phyloP scores from a whole-genome alignment of 2,329 filamentous ascomycete species.

The Beauveria scarabaeidicola region DNA sequence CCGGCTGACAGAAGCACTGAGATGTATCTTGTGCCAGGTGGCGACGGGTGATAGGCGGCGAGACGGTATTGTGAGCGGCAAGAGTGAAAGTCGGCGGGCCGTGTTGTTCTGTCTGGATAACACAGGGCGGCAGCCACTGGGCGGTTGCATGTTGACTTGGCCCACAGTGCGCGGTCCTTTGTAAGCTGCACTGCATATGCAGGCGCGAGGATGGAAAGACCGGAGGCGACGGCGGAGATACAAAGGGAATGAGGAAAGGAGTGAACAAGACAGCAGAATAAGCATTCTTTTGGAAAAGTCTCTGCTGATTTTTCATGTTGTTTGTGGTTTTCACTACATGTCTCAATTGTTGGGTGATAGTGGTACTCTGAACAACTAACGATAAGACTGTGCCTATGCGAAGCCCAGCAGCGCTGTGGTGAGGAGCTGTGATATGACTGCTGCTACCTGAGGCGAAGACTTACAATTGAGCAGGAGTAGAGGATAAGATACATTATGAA shows the following conservation, averaged over 20 bases:
- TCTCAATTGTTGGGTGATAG: too few relatives aligned
- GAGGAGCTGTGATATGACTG: too few relatives aligned
- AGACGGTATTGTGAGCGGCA: background rate
- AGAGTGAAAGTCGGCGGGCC: background rate
- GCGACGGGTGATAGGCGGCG: background rate
- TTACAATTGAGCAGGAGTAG: too few relatives aligned
- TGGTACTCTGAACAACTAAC: too few relatives aligned
- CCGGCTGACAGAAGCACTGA: background rate
- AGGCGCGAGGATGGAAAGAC: background rate
- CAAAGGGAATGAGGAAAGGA: background rate
- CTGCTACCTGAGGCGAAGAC: too few relatives aligned
- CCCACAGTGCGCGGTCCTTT: background rate
- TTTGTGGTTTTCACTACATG: too few relatives aligned
- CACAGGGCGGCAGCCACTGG: background rate
- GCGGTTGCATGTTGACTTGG: background rate
- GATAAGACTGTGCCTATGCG: too few relatives aligned
- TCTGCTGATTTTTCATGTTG: too few relatives aligned
- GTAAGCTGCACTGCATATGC: conserved; percentile 4
- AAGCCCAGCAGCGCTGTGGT: too few relatives aligned
- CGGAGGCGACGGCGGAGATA: too few relatives aligned
- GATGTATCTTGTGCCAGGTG: background rate
- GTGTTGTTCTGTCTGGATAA: background rate
- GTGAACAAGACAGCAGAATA: background rate
- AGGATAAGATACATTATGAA: too few relatives aligned
- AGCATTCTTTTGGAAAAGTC: too few relatives aligned